Conservation (phyloP, 305 asterid species). For the Salvia sclarea region DNA sequence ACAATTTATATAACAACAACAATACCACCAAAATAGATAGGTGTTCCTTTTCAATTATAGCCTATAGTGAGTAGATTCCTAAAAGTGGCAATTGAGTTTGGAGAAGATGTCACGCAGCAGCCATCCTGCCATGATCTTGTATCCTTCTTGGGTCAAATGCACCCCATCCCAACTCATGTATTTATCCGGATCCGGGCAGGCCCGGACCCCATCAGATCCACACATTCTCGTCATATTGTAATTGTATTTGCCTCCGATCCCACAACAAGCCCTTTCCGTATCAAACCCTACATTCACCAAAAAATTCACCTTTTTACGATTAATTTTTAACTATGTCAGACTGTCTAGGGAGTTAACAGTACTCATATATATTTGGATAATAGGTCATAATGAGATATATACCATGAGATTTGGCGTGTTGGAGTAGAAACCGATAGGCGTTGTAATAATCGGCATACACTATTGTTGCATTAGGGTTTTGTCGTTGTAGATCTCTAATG, state of each 20-base stretch:
- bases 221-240: slow-evolving; percentile 14
- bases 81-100: neutral
- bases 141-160: neutral
- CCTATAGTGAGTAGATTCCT: neutral
- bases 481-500: neutral
- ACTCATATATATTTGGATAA: too few species aligned
- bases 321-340: too few species aligned
- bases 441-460: slow-evolving; percentile 12
- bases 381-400: neutral
- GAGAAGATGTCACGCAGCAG: neutral
- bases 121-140: slow-evolving; percentile 11
- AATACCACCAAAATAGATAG: neutral
- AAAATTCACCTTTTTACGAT: neutral
- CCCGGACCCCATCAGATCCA: neutral
- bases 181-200: slow-evolving; percentile 3
- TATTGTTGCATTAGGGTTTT: neutral
- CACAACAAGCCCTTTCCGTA: slow-evolving; percentile 7
- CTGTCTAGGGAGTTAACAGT: too few species aligned
- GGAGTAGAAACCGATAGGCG: neutral
- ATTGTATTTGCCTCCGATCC: slow-evolving; percentile 16
- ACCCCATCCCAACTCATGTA: slow-evolving; percentile 25
- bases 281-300: slow-evolving; percentile 8
- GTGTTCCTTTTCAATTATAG: too few species aligned
- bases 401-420: neutral
- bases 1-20: too few species aligned